Evolutionary conservation across 495 filamentous ascomycete species (phyloP).

Genomic region (Letharia columbiana): DNA sequence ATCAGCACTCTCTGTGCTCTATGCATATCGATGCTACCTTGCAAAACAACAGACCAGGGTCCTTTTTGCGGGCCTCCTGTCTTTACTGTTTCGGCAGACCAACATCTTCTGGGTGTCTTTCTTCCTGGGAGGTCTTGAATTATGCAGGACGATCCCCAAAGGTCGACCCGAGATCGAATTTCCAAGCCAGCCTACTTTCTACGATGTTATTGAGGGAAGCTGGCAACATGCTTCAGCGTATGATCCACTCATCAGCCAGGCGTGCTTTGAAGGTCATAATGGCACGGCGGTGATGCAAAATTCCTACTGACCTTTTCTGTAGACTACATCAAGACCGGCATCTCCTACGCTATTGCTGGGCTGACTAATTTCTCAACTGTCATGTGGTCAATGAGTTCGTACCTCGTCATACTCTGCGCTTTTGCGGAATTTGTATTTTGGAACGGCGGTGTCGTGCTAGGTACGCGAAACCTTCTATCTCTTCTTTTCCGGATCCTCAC

Average conservation of each 20-base stretch:
- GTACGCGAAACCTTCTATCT: constrained; percentile 34
- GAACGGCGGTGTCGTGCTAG: constrained; percentile 89
- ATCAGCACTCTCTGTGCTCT: constrained; percentile 51
- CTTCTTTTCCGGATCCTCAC: constrained; percentile 17
- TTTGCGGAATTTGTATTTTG: constrained; percentile 71
- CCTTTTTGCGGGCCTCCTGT: constrained; percentile 43
- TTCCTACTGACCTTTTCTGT: constrained; percentile 25
- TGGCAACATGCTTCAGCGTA: constrained; percentile 41
- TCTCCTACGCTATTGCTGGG: constrained; percentile 53
- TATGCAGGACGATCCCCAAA: constrained; percentile 39
- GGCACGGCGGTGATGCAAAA: neutral
- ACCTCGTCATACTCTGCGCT: constrained; percentile 53
- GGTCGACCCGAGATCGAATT: constrained; percentile 20
- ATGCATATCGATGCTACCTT: constrained; percentile 57
- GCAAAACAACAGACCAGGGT: constrained; percentile 21
- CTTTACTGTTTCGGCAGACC: constrained; percentile 78
- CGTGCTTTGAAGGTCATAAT: constrained; percentile 47
- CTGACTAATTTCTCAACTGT: constrained; percentile 44
- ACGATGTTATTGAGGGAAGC: constrained; percentile 16
- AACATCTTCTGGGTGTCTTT: constrained; percentile 93
- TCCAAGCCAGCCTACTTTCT: constrained; percentile 2
- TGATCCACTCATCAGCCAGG: constrained; percentile 51
- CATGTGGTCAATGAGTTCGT: constrained; percentile 49
- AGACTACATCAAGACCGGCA: constrained; percentile 52
- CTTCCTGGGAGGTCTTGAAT: constrained; percentile 71